A percentile compares a stretch with the other conserved stretches of the same genome.
These are phyloP conservation scores for Myriosclerotinia duriaeana DNA, from an alignment of 2,329 filamentous ascomycete species.

Conservation along the genomic window DNA sequence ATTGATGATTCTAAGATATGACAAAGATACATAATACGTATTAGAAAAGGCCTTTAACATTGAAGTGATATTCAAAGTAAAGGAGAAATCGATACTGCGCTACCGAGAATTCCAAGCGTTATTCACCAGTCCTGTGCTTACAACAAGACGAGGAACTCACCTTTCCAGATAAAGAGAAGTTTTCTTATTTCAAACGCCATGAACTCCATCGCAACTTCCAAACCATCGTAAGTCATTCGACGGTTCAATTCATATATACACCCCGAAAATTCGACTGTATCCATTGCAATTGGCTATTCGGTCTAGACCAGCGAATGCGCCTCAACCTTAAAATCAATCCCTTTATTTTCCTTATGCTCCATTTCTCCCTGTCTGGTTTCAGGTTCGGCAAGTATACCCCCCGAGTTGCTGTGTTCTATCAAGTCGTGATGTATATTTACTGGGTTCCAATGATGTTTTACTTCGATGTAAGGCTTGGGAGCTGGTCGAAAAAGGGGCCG, in stretches of 20 bases:
- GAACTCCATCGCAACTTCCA: neutral
- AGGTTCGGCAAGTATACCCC: neutral
- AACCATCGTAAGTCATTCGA: constrained; percentile 1
- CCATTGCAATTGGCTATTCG: neutral
- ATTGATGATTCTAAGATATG: neutral
- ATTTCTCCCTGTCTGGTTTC: neutral
- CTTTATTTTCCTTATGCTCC: neutral
- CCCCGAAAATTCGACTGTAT: neutral
- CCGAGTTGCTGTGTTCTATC: neutral
- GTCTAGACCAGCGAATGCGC: neutral
- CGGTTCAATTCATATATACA: neutral
- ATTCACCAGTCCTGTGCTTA: neutral
- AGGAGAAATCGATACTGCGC: neutral
- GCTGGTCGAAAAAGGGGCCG: constrained; percentile 7
- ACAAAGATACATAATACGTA: neutral
- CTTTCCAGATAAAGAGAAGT: neutral
- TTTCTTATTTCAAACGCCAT: neutral
- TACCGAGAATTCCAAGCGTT: too few relatives aligned
- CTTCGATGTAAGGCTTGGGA: constrained; percentile 13
- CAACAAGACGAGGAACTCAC: neutral
- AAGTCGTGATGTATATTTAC: neutral
- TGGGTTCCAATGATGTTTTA: constrained; percentile 2
- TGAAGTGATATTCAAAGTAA: neutral
- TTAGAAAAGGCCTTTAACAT: neutral
- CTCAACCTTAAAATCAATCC: neutral